phyloP scores from a whole-genome alignment of 176 grass and related monocot species.

The Phyllostachys edulis region DNA sequence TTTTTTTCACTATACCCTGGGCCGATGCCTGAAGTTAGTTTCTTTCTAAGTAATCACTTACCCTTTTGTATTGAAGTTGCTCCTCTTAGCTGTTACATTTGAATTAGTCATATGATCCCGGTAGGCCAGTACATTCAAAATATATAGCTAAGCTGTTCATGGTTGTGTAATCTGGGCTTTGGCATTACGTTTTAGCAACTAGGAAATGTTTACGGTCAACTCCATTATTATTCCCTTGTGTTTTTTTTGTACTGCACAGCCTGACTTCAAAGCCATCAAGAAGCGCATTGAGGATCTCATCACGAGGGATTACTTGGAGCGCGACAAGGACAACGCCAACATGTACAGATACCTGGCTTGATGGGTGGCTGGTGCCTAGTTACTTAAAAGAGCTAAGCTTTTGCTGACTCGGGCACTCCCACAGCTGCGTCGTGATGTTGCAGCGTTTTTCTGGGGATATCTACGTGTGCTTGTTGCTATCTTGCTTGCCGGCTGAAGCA shows the following conservation, averaged over 20 bases:
- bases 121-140: background rate
- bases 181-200: background rate
- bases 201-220: background rate
- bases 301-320: constrained; percentile 70
- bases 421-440: background rate
- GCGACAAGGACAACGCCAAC: constrained; percentile 62
- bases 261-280: constrained; percentile 80
- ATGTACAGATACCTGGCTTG: constrained; percentile 78
- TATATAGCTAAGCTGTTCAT: background rate
- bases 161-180: background rate
- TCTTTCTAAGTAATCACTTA: background rate
- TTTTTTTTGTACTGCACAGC: constrained; percentile 45
- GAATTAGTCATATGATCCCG: background rate
- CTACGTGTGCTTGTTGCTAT: background rate
- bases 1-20: background rate
- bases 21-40: background rate
- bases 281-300: constrained; percentile 77
- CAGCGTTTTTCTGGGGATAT: constrained; percentile 18
- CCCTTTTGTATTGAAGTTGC: background rate
- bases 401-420: background rate
- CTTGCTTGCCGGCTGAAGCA: constrained; percentile 2
- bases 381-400: background rate
- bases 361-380: constrained; percentile 21
- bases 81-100: background rate
- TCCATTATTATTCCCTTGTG: background rate